Conservation (phyloP, 352 stramenopile species). For the Phytophthora sp. region DNA sequence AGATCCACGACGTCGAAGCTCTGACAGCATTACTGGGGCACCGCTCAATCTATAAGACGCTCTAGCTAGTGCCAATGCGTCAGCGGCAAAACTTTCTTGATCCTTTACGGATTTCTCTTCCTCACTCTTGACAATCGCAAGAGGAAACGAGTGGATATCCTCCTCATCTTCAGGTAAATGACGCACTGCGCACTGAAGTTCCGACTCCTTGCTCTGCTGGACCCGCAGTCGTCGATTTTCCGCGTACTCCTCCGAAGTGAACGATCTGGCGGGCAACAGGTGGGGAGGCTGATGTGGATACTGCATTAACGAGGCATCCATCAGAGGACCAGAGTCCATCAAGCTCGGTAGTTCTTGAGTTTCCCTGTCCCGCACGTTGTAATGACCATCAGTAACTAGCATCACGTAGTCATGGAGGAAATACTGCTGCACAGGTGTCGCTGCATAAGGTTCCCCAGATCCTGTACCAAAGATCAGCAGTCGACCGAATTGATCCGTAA, state of each 20-base stretch:
- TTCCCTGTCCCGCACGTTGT: conserved; percentile 90
- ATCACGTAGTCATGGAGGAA: conserved; percentile 92
- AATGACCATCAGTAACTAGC: conserved; percentile 86
- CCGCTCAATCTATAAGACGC: conserved; percentile 77
- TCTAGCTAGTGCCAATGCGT: conserved; percentile 37
- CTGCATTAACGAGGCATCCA: conserved; percentile 74
- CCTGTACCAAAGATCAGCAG: conserved; percentile 84
- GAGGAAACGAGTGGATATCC: conserved; percentile 59
- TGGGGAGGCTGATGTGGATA: conserved; percentile 83
- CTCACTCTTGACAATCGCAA: conserved; percentile 42
- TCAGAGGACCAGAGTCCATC: conserved; percentile 78
- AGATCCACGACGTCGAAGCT: conserved; percentile 53
- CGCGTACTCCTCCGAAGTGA: conserved; percentile 57
- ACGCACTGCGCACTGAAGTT: conserved; percentile 64
- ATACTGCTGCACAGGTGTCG: conserved; percentile 83
- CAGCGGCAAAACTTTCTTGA: conserved; percentile 19
- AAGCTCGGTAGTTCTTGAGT: conserved; percentile 87
- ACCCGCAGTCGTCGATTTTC: conserved; percentile 69
- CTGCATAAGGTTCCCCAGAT: conserved; percentile 63
- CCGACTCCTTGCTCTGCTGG: conserved; percentile 72
- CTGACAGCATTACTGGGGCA: conserved; percentile 71
- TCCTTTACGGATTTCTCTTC: conserved; percentile 5
- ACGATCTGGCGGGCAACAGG: conserved; percentile 41
- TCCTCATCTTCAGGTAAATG: conserved; percentile 52
- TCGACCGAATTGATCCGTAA: conserved; percentile 83